Conservation (phyloP, 345 rosid species). For the Noccaea bulbosa region DNA sequence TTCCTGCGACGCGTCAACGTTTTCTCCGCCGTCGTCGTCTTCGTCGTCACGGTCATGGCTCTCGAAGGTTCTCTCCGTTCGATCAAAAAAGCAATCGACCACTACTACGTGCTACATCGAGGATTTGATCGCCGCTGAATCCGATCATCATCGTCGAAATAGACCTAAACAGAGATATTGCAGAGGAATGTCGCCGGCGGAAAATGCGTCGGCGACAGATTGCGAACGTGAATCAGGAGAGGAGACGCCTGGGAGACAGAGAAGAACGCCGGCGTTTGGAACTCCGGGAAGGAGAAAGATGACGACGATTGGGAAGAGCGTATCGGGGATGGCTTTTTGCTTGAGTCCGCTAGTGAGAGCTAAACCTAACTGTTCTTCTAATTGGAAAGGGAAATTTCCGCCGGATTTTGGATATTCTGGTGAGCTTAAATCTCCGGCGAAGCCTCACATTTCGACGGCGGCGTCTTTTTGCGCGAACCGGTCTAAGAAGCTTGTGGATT, state of each 20-base stretch:
- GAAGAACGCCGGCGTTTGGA: conserved; percentile 44
- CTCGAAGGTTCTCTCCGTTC: conserved; percentile 49
- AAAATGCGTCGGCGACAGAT: conserved; percentile 38
- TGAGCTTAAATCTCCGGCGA: conserved; percentile 55
- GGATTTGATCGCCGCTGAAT: conserved; percentile 32
- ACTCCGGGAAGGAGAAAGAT: conserved; percentile 47
- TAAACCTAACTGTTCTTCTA: conserved; percentile 75
- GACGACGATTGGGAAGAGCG: conserved; percentile 41
- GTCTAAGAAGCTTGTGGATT: conserved; percentile 88
- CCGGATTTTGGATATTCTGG: conserved; percentile 57
- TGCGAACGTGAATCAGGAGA: conserved; percentile 53
- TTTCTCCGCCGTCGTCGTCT: conserved; percentile 49
- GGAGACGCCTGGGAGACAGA: conserved; percentile 52
- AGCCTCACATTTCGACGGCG: conserved; percentile 73
- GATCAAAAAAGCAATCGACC: conserved; percentile 51
- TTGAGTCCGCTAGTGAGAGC: conserved; percentile 90
- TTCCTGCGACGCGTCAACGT: conserved; percentile 41
- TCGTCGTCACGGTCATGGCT: conserved; percentile 53
- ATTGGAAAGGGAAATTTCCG: conserved; percentile 54
- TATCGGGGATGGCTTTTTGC: conserved; percentile 74
- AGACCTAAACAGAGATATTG: conserved; percentile 46
- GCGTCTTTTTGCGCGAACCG: conserved; percentile 74
- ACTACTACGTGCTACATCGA: conserved; percentile 36
- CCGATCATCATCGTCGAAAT: conserved; percentile 19
- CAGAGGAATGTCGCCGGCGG: conserved; percentile 87